Evolutionary conservation across 495 filamentous ascomycete genomes (phyloP).

Genomic region (Neurospora sp.): DNA sequence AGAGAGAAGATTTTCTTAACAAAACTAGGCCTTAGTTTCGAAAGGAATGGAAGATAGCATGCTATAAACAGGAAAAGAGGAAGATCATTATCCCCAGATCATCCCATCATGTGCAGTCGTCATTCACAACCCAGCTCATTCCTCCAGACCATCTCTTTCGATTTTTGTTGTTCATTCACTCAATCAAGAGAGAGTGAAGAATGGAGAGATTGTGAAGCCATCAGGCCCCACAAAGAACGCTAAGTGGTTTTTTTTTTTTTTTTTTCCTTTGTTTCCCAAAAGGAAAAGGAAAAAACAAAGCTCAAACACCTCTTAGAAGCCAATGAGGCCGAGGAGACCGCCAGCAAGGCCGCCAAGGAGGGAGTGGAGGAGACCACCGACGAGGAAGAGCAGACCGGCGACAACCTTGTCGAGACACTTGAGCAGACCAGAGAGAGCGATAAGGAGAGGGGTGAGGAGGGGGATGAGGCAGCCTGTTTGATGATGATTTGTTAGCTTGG

Average conservation of each 20-base stretch:
- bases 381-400: constrained; percentile 20
- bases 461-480: constrained; percentile 22
- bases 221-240: background rate
- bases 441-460: constrained; percentile 23
- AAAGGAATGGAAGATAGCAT: background rate
- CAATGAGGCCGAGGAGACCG: constrained; percentile 20
- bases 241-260: background rate
- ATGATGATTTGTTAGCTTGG: background rate
- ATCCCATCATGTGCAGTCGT: background rate
- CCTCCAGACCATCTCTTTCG: background rate
- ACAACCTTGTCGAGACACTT: constrained; percentile 28
- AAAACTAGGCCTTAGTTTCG: background rate
- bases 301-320: background rate
- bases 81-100: background rate
- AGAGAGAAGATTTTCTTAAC: background rate
- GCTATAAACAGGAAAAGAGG: background rate
- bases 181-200: background rate
- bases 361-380: constrained; percentile 20
- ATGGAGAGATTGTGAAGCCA: background rate
- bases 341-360: constrained; percentile 24
- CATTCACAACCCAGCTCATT: background rate
- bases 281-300: background rate
- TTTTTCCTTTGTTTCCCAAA: background rate
- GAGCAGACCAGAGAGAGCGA: constrained; percentile 22
- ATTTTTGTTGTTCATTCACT: background rate